A percentile compares a stretch with the other conserved stretches of the same genome.
phyloP scores from a whole-genome alignment of 169 alveolate genomes.

The Eimeria acervulina region DNA sequence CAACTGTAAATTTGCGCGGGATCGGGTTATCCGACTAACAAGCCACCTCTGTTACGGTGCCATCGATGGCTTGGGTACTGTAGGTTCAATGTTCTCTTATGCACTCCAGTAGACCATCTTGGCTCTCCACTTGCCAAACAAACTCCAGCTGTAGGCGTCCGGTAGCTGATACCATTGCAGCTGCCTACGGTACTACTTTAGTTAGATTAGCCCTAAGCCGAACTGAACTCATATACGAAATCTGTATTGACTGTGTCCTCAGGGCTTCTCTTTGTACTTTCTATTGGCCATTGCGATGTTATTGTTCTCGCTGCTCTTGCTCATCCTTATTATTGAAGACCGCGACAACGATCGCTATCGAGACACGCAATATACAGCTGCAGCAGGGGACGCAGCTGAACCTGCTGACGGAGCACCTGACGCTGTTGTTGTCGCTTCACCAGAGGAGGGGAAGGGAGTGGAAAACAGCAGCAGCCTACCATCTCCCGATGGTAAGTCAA shows the following conservation, averaged over 20 bases:
- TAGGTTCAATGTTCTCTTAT: not conserved
- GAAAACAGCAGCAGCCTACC: not conserved
- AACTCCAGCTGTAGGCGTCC: not conserved
- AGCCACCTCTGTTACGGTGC: conserved; percentile 35
- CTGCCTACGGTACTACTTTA: not conserved
- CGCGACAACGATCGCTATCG: conserved; percentile 20
- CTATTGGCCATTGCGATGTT: conserved; percentile 28
- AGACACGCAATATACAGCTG: not conserved
- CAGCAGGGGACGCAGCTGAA: conserved; percentile 9
- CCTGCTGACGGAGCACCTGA: not conserved
- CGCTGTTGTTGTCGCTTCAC: not conserved
- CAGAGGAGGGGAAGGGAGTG: not conserved
- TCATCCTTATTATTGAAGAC: not conserved
- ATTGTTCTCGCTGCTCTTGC: conserved; percentile 19
- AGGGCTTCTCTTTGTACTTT: conserved; percentile 8
- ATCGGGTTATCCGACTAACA: conserved; percentile 44
- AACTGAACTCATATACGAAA: not conserved
- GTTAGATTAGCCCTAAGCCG: not conserved
- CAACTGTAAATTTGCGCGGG: conserved; percentile 48
- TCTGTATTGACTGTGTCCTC: not conserved
- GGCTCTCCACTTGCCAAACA: not conserved
- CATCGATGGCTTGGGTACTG: conserved; percentile 27
- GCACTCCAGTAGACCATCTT: not conserved
- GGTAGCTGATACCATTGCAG: not conserved
- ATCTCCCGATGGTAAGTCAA: not conserved